Evolutionary conservation across 2,329 filamentous ascomycete species (phyloP).

Genomic region (Penicillium sp.): DNA sequence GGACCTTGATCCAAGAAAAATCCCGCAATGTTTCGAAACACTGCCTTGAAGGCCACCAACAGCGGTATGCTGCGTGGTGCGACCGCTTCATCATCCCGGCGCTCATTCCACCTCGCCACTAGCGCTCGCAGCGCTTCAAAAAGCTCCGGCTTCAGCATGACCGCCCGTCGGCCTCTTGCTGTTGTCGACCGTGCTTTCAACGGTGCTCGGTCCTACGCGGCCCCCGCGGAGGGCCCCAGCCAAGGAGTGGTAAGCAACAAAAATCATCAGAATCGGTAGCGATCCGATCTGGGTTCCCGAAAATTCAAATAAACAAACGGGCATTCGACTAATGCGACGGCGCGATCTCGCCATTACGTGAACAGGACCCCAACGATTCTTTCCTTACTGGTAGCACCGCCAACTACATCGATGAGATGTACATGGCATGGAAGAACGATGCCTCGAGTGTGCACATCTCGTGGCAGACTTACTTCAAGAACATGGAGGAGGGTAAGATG

Average conservation of each 20-base stretch:
- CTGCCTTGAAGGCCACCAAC: conserved; percentile 35
- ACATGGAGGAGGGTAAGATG: conserved; percentile 98
- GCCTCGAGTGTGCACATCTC: conserved; percentile 90
- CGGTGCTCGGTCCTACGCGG: conserved; percentile 49
- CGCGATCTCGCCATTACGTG: conserved; percentile 14
- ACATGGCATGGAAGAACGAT: conserved; percentile 91
- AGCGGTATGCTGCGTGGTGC: conserved; percentile 32
- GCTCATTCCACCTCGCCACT: conserved; percentile 29
- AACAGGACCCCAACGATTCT: conserved; percentile 76
- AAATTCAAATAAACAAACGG: not conserved
- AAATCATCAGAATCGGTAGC: conserved; percentile 7
- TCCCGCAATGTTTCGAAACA: conserved; percentile 34
- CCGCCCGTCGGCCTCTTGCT: conserved; percentile 37
- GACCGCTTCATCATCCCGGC: conserved; percentile 26
- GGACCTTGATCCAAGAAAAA: conserved; percentile 20
- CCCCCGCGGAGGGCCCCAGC: conserved; percentile 50
- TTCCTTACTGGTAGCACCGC: conserved; percentile 95
- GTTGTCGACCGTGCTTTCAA: conserved; percentile 32
- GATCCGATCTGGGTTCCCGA: conserved; percentile 7
- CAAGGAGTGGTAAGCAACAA: conserved; percentile 51
- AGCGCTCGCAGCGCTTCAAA: conserved; percentile 25
- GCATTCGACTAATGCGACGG: conserved; percentile 21
- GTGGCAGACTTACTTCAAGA: conserved; percentile 99
- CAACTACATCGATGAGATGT: conserved; percentile 99
- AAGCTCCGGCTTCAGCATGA: conserved; percentile 31